phyloP scores from a whole-genome alignment of 2,329 filamentous ascomycete species.

The Aspergillus nomiae region DNA sequence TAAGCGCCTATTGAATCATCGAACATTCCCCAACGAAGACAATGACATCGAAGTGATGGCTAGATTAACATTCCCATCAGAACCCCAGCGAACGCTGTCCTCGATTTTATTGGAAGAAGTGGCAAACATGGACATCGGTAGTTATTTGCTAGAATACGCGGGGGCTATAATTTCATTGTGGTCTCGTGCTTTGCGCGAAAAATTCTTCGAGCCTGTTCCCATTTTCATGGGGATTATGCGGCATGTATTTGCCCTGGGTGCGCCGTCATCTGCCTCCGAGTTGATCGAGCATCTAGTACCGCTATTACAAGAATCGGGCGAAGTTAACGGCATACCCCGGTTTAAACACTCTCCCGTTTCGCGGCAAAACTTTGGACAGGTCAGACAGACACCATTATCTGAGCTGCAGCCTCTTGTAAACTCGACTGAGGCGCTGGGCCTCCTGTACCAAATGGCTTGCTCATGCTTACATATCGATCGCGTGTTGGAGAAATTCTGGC shows the following conservation, averaged over 20 bases:
- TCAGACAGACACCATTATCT: slow-evolving; percentile 43
- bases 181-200: slow-evolving; percentile 58
- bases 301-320: slow-evolving; percentile 48
- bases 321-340: slow-evolving; percentile 58
- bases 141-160: slow-evolving; percentile 53
- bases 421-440: slow-evolving; percentile 55
- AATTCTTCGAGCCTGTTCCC: slow-evolving; percentile 48
- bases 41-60: slow-evolving; percentile 58
- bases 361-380: slow-evolving; percentile 40
- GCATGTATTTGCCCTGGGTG: slow-evolving; percentile 43
- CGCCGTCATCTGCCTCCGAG: slow-evolving; percentile 36
- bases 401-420: slow-evolving; percentile 53
- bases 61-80: slow-evolving; percentile 56
- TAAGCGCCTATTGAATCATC: slow-evolving; percentile 59
- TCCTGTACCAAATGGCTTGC: slow-evolving; percentile 56
- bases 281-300: slow-evolving; percentile 42
- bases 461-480: slow-evolving; percentile 48
- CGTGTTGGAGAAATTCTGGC: slow-evolving; percentile 56
- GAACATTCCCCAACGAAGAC: slow-evolving; percentile 49
- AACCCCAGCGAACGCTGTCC: slow-evolving; percentile 51
- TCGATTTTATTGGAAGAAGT: slow-evolving; percentile 57
- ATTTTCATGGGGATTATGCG: slow-evolving; percentile 45
- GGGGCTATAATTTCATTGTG: slow-evolving; percentile 56
- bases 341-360: slow-evolving; percentile 49
- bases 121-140: slow-evolving; percentile 44